These are phyloP conservation scores for Achaetomium macrosporum DNA, from an alignment of 2,329 filamentous ascomycete genomes.

Conservation along the genomic window DNA sequence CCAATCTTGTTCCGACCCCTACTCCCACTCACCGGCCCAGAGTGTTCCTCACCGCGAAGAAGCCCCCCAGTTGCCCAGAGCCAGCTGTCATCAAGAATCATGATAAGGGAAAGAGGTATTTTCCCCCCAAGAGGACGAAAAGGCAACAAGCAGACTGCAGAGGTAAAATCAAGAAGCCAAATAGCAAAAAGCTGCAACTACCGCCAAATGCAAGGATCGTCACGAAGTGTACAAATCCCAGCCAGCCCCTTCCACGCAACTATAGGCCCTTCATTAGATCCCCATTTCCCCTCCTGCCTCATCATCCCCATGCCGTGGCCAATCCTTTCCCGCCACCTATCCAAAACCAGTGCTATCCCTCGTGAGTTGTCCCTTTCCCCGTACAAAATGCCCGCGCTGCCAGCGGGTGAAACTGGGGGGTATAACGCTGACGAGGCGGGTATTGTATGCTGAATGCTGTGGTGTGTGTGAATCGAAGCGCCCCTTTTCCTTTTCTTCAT, in stretches of 20 bases:
- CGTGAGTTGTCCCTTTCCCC: background rate
- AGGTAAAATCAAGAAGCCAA: background rate
- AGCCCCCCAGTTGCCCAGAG: background rate
- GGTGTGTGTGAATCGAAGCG: conserved; percentile 1
- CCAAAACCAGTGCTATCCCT: background rate
- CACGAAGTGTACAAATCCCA: background rate
- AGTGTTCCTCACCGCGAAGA: too few relatives aligned
- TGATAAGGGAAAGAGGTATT: background rate
- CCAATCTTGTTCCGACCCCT: background rate
- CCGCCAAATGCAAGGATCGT: background rate
- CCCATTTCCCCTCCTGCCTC: background rate
- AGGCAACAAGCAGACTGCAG: background rate
- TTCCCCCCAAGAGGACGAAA: background rate
- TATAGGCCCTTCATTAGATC: background rate
- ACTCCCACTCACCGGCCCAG: background rate
- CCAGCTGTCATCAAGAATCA: conserved; percentile 3
- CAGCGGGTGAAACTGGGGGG: background rate
- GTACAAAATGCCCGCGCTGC: conserved; percentile 3
- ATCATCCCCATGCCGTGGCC: background rate
- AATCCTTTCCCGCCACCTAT: background rate
- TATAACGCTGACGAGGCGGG: background rate
- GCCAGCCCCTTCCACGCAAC: background rate
- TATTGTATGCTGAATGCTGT: conserved; percentile 2
- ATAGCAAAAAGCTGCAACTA: background rate
- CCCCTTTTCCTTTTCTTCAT: background rate